Conservation (phyloP, 2,329 filamentous ascomycete genomes). For the Exophiala viscosa region DNA sequence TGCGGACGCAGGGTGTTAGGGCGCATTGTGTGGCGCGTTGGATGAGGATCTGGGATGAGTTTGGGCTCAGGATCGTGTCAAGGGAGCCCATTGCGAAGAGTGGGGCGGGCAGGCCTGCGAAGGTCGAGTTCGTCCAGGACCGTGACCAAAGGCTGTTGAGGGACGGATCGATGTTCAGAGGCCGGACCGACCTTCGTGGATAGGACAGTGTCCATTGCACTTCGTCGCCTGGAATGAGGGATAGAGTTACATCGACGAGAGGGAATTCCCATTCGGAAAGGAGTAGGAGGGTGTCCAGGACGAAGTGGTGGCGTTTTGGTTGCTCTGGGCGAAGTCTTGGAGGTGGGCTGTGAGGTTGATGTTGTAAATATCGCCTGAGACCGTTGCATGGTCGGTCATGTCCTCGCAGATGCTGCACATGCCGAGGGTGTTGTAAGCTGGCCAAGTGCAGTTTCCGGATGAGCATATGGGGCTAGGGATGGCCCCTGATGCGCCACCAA, state of each 20-base stretch:
- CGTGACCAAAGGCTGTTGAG: conserved; percentile 10
- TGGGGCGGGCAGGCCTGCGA: conserved; percentile 6
- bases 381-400: conserved; percentile 10
- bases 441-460: conserved; percentile 20
- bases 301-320: conserved; percentile 1
- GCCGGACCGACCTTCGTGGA: conserved; percentile 12
- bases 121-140: conserved; percentile 13
- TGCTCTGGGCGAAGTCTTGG: conserved; percentile 5
- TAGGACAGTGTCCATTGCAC: conserved; percentile 11
- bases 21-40: conserved; percentile 10
- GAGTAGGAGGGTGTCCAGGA: conserved; percentile 13
- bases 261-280: conserved; percentile 9
- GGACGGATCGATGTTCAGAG: conserved; percentile 12
- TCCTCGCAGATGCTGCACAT: conserved; percentile 16
- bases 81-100: conserved; percentile 16
- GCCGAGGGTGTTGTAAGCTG: conserved; percentile 15
- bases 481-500: conserved; percentile 13
- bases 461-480: conserved; percentile 11
- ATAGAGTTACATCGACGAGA: conserved; percentile 1
- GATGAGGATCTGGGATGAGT: conserved; percentile 3
- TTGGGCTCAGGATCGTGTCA: conserved; percentile 2
- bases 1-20: conserved; percentile 14
- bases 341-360: conserved; percentile 10
- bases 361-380: conserved; percentile 4
- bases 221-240: neutral